Evolutionary conservation across 371 early-diverging fungal genomes (phyloP), one percentile per base, ranked within the genome.

Genomic region (Conidiobolus incongruus): DNA sequence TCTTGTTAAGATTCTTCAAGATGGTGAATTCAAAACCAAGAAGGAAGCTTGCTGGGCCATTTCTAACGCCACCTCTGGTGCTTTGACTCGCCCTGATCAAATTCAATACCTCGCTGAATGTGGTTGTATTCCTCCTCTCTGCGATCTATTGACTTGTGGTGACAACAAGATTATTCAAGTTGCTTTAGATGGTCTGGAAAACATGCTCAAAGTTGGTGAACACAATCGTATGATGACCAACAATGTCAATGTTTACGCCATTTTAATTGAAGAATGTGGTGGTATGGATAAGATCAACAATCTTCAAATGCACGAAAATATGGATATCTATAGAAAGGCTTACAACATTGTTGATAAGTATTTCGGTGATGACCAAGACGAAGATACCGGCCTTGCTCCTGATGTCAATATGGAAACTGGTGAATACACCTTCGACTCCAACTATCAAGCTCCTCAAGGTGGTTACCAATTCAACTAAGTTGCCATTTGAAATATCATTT

Each of bases 41-140:
- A 95, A 89, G 68, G 99, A 99, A 63, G 99, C 99, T 3, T 96
- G 96, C 68, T 98, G 98, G 98, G 99, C 99, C 35, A 77, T 99
- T 40, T 88, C 92, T 15, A 99, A 98, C 56, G 98, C 98, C 16
- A 93, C 94, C 0, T 82, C 92, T 4, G 88, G 89, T 23, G 90
- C 87, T 16, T 55, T 89, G 15, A 70, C 69, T 48, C 72, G 78
- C 56, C 92, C 94, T 12, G 82, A 84, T 10, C 92, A 90, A 52
- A 77, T 87, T 40, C 66, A 70, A 53, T 87, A 89, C 59, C 64
- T 99, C 22, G 91, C 95, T 28, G 57, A 67, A 30, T 78, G 81
- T 50, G 93, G 93, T 13, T 74, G 82, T 58, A 91, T 98, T 56
- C 81, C 77, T 54, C 95, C 97, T 6, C 63, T 98, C 35, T 86